Conservation (phyloP, 805 yeast genomes). For the Metschnikowia anglica region DNA sequence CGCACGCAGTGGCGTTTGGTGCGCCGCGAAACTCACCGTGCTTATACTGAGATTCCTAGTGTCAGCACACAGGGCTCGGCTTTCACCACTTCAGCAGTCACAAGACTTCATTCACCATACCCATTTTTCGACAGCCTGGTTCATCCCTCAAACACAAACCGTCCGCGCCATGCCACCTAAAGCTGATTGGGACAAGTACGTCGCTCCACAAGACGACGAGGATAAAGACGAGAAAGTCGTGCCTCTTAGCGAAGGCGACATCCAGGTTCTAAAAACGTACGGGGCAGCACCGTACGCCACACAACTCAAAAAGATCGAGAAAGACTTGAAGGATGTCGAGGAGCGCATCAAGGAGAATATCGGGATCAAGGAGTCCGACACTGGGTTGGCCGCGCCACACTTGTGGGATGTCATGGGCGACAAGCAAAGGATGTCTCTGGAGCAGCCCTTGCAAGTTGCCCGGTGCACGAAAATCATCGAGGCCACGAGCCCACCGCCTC, state of each 20-base stretch:
- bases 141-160: too few relatives aligned
- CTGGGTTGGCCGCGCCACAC: constrained; percentile 96
- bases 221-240: constrained; percentile 65
- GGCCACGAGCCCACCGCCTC: constrained; percentile 42
- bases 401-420: constrained; percentile 98
- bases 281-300: constrained; percentile 96
- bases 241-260: constrained; percentile 94
- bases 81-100: too few relatives aligned
- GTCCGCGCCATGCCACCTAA: constrained; percentile 77
- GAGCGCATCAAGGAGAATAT: constrained; percentile 88
- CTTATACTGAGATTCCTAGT: neutral
- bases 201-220: constrained; percentile 76
- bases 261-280: constrained; percentile 93
- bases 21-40: neutral
- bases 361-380: constrained; percentile 92
- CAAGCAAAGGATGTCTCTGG: constrained; percentile 86
- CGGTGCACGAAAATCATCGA: constrained; percentile 96
- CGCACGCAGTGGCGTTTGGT: constrained; percentile 9
- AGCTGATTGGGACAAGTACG: constrained; percentile 97
- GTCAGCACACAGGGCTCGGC: too few relatives aligned
- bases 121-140: neutral
- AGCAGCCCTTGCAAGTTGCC: constrained; percentile 97
- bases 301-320: constrained; percentile 76
- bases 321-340: constrained; percentile 83
- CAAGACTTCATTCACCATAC: neutral